These are phyloP conservation scores for Citrus inodora DNA, from an alignment of 345 rosid genomes.

Conservation along the genomic window DNA sequence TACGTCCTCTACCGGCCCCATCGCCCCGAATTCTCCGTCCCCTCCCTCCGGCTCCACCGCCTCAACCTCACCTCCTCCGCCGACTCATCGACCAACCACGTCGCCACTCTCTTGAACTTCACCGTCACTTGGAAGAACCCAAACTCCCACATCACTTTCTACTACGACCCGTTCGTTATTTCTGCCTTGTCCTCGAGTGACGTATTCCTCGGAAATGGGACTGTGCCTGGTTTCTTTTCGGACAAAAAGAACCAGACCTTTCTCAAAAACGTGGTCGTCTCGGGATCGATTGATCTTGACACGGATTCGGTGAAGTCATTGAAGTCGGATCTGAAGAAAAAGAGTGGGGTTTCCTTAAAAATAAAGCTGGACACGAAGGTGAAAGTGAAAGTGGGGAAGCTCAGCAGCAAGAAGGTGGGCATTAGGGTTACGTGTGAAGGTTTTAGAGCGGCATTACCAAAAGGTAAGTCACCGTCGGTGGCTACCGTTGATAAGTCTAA, in stretches of 20 bases:
- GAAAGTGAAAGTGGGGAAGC: slow-evolving; percentile 49
- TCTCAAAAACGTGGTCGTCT: slow-evolving; percentile 50
- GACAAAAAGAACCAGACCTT: slow-evolving; percentile 56
- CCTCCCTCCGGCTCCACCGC: slow-evolving; percentile 66
- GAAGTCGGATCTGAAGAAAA: slow-evolving; percentile 74
- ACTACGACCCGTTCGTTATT: slow-evolving; percentile 58
- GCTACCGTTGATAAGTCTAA: slow-evolving; percentile 46
- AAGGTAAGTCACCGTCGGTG: slow-evolving; percentile 61
- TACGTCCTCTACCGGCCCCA: slow-evolving; percentile 80
- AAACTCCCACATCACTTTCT: slow-evolving; percentile 66
- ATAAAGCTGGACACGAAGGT: slow-evolving; percentile 64
- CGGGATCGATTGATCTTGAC: slow-evolving; percentile 60
- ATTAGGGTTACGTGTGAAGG: slow-evolving; percentile 73
- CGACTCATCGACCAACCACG: slow-evolving; percentile 60
- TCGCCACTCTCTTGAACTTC: slow-evolving; percentile 71
- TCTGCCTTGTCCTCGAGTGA: slow-evolving; percentile 35
- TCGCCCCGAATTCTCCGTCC: slow-evolving; percentile 64
- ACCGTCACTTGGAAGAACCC: slow-evolving; percentile 75
- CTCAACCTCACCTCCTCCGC: slow-evolving; percentile 68
- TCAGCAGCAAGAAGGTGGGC: slow-evolving; percentile 73
- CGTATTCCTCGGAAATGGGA: slow-evolving; percentile 68
- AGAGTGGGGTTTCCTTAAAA: slow-evolving; percentile 42
- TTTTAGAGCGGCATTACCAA: slow-evolving; percentile 59
- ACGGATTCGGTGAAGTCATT: slow-evolving; percentile 51
- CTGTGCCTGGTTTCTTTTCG: slow-evolving; percentile 55